phyloP scores from a whole-genome alignment of 768 basidiomycete species.

The Steccherinum ochraceum region DNA sequence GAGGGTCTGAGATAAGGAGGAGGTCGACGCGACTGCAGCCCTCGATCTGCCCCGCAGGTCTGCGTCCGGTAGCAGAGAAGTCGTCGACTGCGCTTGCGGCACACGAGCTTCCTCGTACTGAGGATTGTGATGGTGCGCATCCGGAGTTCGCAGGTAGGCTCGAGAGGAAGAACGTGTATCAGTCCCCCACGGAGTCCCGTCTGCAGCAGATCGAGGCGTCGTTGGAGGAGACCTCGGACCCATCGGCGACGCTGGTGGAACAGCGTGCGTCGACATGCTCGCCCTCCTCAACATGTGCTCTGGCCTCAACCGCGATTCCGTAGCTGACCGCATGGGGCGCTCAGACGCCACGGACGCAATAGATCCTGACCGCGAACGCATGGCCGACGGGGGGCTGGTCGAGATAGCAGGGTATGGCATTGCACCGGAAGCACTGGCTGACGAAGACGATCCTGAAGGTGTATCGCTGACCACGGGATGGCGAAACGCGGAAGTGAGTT shows the following conservation, averaged over 20 bases:
- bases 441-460: constrained; percentile 5
- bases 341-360: constrained; percentile 4
- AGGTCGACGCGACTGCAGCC: neutral
- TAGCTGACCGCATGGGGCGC: constrained; percentile 4
- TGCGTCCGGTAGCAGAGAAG: neutral
- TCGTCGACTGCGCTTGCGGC: neutral
- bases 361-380: constrained; percentile 4
- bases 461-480: constrained; percentile 15
- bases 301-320: constrained; percentile 4
- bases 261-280: neutral
- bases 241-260: neutral
- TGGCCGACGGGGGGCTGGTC: neutral
- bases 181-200: neutral
- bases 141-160: constrained; percentile 6
- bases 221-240: neutral
- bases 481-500: constrained; percentile 18
- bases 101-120: neutral
- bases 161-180: neutral
- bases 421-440: constrained; percentile 1
- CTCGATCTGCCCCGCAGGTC: neutral
- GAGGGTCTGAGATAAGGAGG: constrained; percentile 1
- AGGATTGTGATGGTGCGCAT: neutral
- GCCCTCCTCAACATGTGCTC: constrained; percentile 7
- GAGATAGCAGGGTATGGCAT: neutral
- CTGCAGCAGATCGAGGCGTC: neutral